Evolutionary conservation across 2,329 filamentous ascomycete species (phyloP).

Genomic region (Cadophora luteo-olivacea): DNA sequence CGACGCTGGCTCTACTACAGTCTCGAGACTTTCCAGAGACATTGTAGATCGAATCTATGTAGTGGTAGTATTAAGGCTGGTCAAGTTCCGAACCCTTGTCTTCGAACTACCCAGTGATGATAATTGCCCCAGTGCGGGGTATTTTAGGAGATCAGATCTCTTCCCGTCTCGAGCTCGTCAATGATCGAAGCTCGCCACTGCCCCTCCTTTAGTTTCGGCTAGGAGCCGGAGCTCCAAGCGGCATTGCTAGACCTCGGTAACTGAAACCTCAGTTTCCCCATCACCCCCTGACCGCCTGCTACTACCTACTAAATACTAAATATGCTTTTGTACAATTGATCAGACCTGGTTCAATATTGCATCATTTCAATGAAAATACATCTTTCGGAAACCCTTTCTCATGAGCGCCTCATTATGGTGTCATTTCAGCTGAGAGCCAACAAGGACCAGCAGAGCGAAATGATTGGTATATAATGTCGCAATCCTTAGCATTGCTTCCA

Average conservation of each 20-base stretch:
- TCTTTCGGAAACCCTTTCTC: neutral
- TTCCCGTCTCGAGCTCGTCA: neutral
- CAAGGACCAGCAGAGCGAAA: neutral
- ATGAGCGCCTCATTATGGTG: slow-evolving; percentile 26
- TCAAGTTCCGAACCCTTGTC: neutral
- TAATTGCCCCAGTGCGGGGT: slow-evolving; percentile 11
- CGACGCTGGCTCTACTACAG: neutral
- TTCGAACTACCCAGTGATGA: neutral
- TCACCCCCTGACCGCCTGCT: neutral
- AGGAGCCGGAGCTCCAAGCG: neutral
- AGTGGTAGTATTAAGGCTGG: neutral
- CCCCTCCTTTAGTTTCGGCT: neutral
- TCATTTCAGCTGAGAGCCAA: slow-evolving; percentile 13
- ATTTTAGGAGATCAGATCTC: neutral
- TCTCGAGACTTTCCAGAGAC: slow-evolving; percentile 1
- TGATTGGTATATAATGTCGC: slow-evolving; percentile 7
- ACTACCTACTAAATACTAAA: no score
- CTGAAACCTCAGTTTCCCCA: neutral
- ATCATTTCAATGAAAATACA: neutral
- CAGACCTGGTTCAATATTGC: neutral
- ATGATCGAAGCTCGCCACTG: neutral
- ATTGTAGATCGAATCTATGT: slow-evolving; percentile 10
- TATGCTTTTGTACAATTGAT: no score
- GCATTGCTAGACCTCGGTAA: neutral
- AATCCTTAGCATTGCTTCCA: slow-evolving; percentile 2